phyloP scores from a whole-genome alignment of 495 filamentous ascomycete genomes.

The Daldinia decipiens region DNA sequence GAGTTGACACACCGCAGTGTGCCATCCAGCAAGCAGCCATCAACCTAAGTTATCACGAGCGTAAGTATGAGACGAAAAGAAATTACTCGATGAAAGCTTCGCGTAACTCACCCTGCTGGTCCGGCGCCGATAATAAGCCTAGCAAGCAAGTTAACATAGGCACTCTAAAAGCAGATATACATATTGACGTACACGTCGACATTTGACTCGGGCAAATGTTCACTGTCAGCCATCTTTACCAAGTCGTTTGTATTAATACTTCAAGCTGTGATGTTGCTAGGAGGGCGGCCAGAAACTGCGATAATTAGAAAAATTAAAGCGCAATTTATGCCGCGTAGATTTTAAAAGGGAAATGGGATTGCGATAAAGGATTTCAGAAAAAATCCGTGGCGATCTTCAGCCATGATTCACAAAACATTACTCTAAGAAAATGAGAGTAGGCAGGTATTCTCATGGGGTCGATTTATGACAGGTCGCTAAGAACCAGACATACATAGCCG shows the following conservation, averaged over 20 bases:
- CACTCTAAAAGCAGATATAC: not conserved
- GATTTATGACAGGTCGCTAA: not conserved
- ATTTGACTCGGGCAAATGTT: constrained; percentile 40
- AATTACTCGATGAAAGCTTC: not conserved
- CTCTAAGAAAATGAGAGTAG: not conserved
- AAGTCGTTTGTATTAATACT: not conserved
- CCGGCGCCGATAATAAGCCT: constrained; percentile 72
- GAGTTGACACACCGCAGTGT: constrained; percentile 64
- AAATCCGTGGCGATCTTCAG: not conserved
- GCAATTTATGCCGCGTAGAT: not conserved
- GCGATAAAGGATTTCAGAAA: not conserved
- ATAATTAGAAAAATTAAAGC: not conserved
- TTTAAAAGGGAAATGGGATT: not conserved
- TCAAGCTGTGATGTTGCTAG: not conserved
- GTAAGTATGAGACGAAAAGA: constrained; percentile 5
- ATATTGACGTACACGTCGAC: constrained; percentile 48
- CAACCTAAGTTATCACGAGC: constrained; percentile 46
- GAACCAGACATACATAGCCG: not conserved
- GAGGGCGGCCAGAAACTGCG: not conserved
- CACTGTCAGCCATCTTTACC: constrained; percentile 27
- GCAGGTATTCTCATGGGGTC: not conserved
- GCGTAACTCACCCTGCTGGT: constrained; percentile 59
- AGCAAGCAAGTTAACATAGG: constrained; percentile 15
- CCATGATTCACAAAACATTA: not conserved
- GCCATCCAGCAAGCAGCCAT: constrained; percentile 74